Conservation (phyloP, 2,329 filamentous ascomycete genomes). For the Arthroderma sp. region DNA sequence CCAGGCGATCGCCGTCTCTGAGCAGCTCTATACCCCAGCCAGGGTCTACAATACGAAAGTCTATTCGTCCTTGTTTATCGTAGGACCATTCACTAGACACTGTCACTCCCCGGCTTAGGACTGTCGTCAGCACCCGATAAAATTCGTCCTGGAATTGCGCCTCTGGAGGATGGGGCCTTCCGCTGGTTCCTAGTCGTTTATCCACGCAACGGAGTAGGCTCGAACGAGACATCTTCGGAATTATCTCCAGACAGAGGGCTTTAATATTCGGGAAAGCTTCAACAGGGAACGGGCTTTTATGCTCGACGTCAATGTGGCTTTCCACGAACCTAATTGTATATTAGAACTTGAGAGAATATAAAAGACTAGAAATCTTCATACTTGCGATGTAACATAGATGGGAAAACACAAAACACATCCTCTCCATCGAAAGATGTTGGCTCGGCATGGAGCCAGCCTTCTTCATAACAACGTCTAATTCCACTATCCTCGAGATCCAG, state of each 20-base stretch:
- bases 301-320: not conserved
- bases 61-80: conserved; percentile 5
- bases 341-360: too few species aligned
- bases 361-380: too few species aligned
- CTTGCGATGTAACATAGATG: too few species aligned
- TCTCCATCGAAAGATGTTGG: too few species aligned
- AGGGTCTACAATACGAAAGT: conserved; percentile 8
- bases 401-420: too few species aligned
- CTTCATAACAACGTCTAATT: too few species aligned
- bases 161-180: not conserved
- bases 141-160: not conserved
- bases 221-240: not conserved
- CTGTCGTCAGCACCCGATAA: not conserved
- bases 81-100: conserved; percentile 9
- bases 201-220: not conserved
- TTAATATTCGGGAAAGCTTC: not conserved
- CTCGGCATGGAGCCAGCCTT: too few species aligned
- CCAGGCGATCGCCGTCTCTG: conserved; percentile 10
- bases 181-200: not conserved
- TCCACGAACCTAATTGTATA: not conserved
- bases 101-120: not conserved
- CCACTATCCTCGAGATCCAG: too few species aligned
- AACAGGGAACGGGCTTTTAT: conserved; percentile 1
- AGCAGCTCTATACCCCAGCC: conserved; percentile 12
- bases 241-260: not conserved